These are phyloP conservation scores for Termitomyces sp. DNA, from an alignment of 1,284 basidiomycete species.

Conservation along the genomic window DNA sequence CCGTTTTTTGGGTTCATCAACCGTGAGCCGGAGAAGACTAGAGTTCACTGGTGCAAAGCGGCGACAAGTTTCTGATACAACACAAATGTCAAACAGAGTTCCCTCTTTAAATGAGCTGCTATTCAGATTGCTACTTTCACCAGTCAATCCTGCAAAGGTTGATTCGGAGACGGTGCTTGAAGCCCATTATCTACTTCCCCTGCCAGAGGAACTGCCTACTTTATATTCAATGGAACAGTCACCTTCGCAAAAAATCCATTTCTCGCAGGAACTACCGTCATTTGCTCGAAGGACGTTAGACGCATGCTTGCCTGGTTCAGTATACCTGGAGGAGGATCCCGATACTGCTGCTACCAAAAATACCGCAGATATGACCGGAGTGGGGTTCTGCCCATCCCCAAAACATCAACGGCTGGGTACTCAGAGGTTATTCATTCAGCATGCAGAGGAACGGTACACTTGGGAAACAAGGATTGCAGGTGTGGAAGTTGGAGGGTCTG, in stretches of 20 bases:
- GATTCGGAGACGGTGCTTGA: constrained; percentile 29
- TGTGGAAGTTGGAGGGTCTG: constrained; percentile 44
- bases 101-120: constrained; percentile 46
- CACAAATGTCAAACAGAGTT: constrained; percentile 24
- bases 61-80: constrained; percentile 28
- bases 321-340: constrained; percentile 22
- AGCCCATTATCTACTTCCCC: constrained; percentile 30
- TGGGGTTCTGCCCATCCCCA: constrained; percentile 51
- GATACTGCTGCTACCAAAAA: constrained; percentile 11
- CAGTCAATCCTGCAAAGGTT: constrained; percentile 15
- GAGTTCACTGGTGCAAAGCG: background rate
- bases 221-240: background rate
- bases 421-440: constrained; percentile 46
- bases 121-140: constrained; percentile 43
- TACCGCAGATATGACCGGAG: constrained; percentile 27
- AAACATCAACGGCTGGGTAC: constrained; percentile 30
- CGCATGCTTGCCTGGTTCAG: constrained; percentile 35
- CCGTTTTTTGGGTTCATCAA: constrained; percentile 18
- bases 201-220: constrained; percentile 22
- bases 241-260: constrained; percentile 12
- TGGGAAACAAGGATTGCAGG: constrained; percentile 61
- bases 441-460: constrained; percentile 57
- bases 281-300: constrained; percentile 29
- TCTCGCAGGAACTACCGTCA: constrained; percentile 19
- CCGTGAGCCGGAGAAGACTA: constrained; percentile 10